Conservation (phyloP, 345 rosid genomes). For the Pugionium dolabratum region DNA sequence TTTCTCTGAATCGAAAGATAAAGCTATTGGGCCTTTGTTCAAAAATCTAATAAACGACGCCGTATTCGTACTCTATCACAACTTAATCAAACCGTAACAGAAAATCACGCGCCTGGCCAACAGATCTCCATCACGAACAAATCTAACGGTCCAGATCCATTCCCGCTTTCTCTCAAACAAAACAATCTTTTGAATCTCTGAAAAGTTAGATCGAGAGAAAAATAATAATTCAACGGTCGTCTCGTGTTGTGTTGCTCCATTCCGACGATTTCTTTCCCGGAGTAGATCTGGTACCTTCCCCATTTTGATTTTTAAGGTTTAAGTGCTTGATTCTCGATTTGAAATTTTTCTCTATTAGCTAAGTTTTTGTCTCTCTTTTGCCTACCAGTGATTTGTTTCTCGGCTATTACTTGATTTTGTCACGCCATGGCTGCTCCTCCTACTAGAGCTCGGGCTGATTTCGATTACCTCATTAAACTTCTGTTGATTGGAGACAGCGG, state of each 20-base stretch:
- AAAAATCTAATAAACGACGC: background rate
- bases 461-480: slow-evolving; percentile 71
- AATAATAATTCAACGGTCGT: slow-evolving; percentile 46
- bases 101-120: background rate
- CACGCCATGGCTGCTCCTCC: slow-evolving; percentile 70
- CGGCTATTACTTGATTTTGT: background rate
- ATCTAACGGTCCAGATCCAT: slow-evolving; percentile 44
- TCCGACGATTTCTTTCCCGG: no score
- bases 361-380: background rate
- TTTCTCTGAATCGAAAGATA: no score
- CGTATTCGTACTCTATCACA: background rate
- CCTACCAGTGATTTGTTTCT: slow-evolving; percentile 4
- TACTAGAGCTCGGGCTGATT: slow-evolving; percentile 79
- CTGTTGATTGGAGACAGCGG: slow-evolving; percentile 53
- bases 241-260: slow-evolving; percentile 26
- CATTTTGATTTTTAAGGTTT: background rate
- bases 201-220: slow-evolving; percentile 24
- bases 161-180: slow-evolving; percentile 17
- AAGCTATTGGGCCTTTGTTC: no score
- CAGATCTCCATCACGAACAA: background rate
- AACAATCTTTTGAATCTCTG: slow-evolving; percentile 14
- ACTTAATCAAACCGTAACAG: slow-evolving; percentile 29
- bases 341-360: slow-evolving; percentile 1
- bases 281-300: slow-evolving; percentile 45
- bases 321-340: background rate